Evolutionary conservation across 345 rosid species (phyloP), one percentile per base, ranked within the genome.

Genomic region (Trapa bicornis): DNA sequence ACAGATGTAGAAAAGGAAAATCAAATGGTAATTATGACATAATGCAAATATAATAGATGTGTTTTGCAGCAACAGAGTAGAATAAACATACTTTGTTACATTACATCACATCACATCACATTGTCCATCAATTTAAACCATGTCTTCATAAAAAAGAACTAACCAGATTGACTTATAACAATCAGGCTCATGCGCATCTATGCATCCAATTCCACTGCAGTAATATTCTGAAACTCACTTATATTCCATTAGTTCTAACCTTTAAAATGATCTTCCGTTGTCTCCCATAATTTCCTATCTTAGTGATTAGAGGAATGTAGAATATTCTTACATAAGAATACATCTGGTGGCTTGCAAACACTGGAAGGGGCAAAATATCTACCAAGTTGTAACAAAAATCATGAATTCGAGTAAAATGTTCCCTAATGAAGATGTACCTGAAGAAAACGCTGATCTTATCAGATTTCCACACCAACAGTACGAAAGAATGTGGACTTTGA

Each of bases 391-490:
- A 9, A 58, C 14, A 35, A 5, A 7, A 38, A 58, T 22, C 29
- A 16, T 11, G 37, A 58, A 35, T 32, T 58, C 14, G 63, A 6
- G 11, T 58, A 10, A 29, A 1, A 32, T 32, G 41, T n/a, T 47
- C 42, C 43, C 37, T 64, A 16, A 39, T 5, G 16, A 14, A 65
- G 67, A 54, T 71, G 69, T 82, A 88, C 99, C 90, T 66, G 94
- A 81, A 73, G 76, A 76, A 60, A 91, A 88, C 65, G 90, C 86
- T 61, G 89, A 81, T 65, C 90, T 84, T 70, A 95, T 91, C 72
- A 95, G 96, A 73, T 91, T 96, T 68, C 82, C 96, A 70, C 92
- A 95, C 99, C 99, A 95, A 79, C 96, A 95, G 73, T 89, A 95
- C 7, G 98, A 95, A 65, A 91, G 90, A 56, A 95, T 75, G 50